These are phyloP conservation scores for Talaromyces sp. DNA, from an alignment of 2,329 filamentous ascomycete species.

Conservation along the genomic window DNA sequence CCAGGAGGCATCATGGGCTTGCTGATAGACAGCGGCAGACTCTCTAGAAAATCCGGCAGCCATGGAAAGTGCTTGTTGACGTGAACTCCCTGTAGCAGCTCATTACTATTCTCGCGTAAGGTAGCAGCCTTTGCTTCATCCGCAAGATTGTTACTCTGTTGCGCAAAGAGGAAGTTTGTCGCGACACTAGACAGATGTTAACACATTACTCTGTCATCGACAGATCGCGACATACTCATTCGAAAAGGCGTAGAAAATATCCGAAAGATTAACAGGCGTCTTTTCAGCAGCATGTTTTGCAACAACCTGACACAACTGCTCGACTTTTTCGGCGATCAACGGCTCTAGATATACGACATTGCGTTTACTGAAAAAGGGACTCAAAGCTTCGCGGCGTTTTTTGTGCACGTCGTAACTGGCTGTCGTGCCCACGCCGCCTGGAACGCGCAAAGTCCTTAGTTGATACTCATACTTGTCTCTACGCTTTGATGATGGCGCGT, in stretches of 20 bases:
- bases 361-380: background rate
- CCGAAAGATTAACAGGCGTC: background rate
- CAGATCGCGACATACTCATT: background rate
- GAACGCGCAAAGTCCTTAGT: background rate
- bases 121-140: background rate
- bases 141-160: background rate
- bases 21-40: slow-evolving; percentile 25
- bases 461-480: background rate
- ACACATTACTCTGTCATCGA: background rate
- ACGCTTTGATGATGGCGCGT: background rate
- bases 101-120: background rate
- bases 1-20: slow-evolving; percentile 27
- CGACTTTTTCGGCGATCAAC: background rate
- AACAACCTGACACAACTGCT: background rate
- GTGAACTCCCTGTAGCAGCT: background rate
- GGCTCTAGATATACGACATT: background rate
- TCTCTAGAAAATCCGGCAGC: slow-evolving; percentile 28
- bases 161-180: background rate
- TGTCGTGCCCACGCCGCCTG: background rate
- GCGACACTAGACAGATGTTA: background rate
- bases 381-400: background rate
- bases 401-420: background rate
- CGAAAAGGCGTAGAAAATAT: background rate
- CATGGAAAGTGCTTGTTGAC: slow-evolving; percentile 35
- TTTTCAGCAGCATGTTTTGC: background rate